These are phyloP conservation scores for Fusarium miscanthi DNA, from an alignment of 2,329 filamentous ascomycete genomes.

Conservation along the genomic window DNA sequence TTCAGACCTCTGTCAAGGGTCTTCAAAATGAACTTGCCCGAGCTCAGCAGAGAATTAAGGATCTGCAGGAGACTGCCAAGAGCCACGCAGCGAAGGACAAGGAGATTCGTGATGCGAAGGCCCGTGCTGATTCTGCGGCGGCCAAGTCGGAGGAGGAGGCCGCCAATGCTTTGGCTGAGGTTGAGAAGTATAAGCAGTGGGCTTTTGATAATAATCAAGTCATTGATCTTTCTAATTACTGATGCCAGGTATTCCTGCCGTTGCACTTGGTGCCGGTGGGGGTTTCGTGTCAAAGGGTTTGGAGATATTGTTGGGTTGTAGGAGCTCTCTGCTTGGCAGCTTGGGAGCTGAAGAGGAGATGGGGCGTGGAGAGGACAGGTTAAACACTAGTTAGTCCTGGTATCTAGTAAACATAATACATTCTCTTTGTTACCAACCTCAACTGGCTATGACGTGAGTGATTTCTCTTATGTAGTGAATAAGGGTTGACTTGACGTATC, in stretches of 20 bases:
- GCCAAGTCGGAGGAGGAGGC: not conserved
- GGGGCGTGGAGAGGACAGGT: not conserved
- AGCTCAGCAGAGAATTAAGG: not conserved
- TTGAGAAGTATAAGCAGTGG: not conserved
- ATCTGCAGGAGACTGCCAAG: not conserved
- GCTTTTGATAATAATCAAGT: not conserved
- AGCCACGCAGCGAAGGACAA: not conserved
- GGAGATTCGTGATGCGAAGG: not conserved
- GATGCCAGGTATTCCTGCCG: not conserved
- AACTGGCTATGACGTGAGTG: too few relatives aligned
- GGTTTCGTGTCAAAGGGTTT: not conserved
- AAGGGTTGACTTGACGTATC: fast-evolving
- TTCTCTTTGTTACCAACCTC: not conserved
- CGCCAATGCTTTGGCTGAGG: not conserved
- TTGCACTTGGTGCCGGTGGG: not conserved
- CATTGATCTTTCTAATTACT: not conserved
- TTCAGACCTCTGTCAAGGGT: not conserved
- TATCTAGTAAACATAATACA: not conserved
- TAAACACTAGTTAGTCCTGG: not conserved
- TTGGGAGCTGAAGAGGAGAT: not conserved
- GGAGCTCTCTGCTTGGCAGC: not conserved
- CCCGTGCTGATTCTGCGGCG: not conserved
- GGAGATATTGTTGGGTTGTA: constrained; percentile 1
- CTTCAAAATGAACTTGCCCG: not conserved
- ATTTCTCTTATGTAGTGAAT: too few relatives aligned